Evolutionary conservation across 768 basidiomycete genomes (phyloP).

Genomic region (Mycena filopes): DNA sequence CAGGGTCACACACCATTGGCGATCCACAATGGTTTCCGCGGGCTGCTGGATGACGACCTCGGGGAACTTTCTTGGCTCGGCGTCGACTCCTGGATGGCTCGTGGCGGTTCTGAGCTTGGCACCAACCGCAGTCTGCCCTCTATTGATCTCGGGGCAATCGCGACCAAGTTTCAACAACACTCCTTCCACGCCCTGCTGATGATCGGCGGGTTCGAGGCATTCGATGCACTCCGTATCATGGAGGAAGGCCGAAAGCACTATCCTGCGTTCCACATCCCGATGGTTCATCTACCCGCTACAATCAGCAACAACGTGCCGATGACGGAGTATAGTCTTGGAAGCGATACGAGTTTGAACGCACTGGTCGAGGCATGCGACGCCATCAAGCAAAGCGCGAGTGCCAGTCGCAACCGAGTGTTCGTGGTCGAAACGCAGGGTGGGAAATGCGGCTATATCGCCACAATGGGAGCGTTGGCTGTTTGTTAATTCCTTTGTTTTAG

Average conservation of each 20-base stretch:
- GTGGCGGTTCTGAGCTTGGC: slow-evolving; percentile 97
- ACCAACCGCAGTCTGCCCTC: slow-evolving; percentile 93
- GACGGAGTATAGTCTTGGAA: slow-evolving; percentile 95
- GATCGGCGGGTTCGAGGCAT: slow-evolving; percentile 97
- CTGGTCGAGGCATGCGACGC: slow-evolving; percentile 97
- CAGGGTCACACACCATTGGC: slow-evolving; percentile 95
- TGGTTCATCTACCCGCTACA: slow-evolving; percentile 95
- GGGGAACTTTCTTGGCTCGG: slow-evolving; percentile 93
- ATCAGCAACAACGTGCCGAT: slow-evolving; percentile 98
- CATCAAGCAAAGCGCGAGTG: slow-evolving; percentile 98
- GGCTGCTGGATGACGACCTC: slow-evolving; percentile 90
- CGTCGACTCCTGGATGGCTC: slow-evolving; percentile 95
- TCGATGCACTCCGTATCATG: slow-evolving; percentile 79
- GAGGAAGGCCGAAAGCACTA: slow-evolving; percentile 86
- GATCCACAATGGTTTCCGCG: slow-evolving; percentile 96
- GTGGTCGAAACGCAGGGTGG: slow-evolving; percentile 99
- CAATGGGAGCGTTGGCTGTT: slow-evolving; percentile 95
- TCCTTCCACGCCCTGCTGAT: slow-evolving; percentile 82
- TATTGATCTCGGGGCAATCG: slow-evolving; percentile 87
- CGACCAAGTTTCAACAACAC: slow-evolving; percentile 91
- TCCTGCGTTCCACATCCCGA: slow-evolving; percentile 93
- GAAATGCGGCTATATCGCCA: slow-evolving; percentile 94
- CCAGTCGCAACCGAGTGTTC: slow-evolving; percentile 95
- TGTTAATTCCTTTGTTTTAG: slow-evolving; percentile 46
- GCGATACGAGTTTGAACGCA: slow-evolving; percentile 97